phyloP scores from a whole-genome alignment of 2,329 filamentous ascomycete genomes.

The Colletotrichum musicola region DNA sequence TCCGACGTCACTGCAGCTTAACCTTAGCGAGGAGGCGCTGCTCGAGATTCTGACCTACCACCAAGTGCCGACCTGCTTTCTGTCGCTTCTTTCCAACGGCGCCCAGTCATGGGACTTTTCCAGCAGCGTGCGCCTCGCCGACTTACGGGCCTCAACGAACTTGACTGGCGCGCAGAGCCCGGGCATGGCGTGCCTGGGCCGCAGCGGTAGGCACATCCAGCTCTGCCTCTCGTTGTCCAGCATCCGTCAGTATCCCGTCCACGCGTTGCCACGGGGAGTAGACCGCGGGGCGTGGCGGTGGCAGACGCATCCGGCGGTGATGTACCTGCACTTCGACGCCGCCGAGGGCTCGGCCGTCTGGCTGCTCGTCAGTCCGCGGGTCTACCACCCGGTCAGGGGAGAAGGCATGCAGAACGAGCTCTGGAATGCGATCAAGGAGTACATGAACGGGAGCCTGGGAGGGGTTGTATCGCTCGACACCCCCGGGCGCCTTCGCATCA shows the following conservation, averaged over 20 bases:
- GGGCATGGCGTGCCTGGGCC: constrained; percentile 4
- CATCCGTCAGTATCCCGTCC: constrained; percentile 14
- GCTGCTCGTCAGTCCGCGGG: constrained; percentile 17
- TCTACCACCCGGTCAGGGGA: constrained; percentile 18
- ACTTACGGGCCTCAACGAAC: constrained; percentile 6
- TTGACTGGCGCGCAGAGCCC: not conserved
- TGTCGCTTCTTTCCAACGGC: constrained; percentile 17
- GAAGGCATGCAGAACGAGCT: constrained; percentile 20
- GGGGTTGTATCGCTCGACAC: not conserved
- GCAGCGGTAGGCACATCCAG: constrained; percentile 24
- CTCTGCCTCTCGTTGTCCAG: constrained; percentile 27
- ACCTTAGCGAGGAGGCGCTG: constrained; percentile 21
- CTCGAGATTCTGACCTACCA: constrained; percentile 28
- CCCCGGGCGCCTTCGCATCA: constrained; percentile 15
- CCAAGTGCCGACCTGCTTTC: constrained; percentile 16
- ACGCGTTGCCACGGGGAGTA: constrained; percentile 7
- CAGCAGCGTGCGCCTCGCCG: constrained; percentile 23
- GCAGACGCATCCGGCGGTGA: constrained; percentile 24
- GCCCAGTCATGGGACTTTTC: constrained; percentile 23
- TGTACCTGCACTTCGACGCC: constrained; percentile 26
- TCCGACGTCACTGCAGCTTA: constrained; percentile 22
- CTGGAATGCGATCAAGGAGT: constrained; percentile 18
- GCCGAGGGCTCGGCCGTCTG: constrained; percentile 29
- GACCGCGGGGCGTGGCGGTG: constrained; percentile 20
- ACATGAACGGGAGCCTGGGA: not conserved